Evolutionary conservation across 768 basidiomycete genomes (phyloP), one percentile per base, ranked within the genome.

Genomic region (Boletus pseudo-olivaceus): DNA sequence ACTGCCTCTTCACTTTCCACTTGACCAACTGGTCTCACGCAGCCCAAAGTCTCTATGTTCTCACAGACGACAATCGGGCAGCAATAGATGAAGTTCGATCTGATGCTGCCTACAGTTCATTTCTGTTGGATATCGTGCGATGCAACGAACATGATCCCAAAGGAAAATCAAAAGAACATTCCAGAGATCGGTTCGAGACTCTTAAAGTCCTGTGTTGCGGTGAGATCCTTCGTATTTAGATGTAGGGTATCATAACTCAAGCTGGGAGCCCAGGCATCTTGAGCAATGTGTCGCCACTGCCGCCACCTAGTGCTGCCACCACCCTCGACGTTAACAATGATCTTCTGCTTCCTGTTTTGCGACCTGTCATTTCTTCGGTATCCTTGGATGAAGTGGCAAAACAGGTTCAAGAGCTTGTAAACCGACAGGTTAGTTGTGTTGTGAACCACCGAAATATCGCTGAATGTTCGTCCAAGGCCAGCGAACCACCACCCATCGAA

Each of bases 1-100:
- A 5, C 23, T 15, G 0, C 10, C 7, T 42, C 38, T 20, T 27
- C 8, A 4, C 14, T 32, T 19, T 19, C 33, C 6, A 33, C 27
- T 42, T 34, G 50, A 54, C 23, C 43, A 19, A 52, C 41, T 20
- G 41, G 34, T 42, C 37, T 47, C 26, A 23, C 47, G 27, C 61
- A 93, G 93, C 92, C 0, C 95, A 98, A 66, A 93, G 93, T 63
- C 74, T 97, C 17, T 97, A 96, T 69, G 90, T 96, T 55, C 75
- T 98, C 27, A 91, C 93, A 2, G 93, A 95, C 67, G 95, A 97
- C 65, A 98, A 97, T 58, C 75, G 72, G n/a, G 80, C 86, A 17
- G 83, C 85, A 30, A 83, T 86, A 49, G 67, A 80, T n/a, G 83
- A 85, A 51, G 66, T 95, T 19, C 77, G 83, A 20, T 69, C 78